Percentiles rank a stretch among this genome's conserved stretches.
Conservation (phyloP, 306 rosid genomes). For the Cucumis melo region DNA sequence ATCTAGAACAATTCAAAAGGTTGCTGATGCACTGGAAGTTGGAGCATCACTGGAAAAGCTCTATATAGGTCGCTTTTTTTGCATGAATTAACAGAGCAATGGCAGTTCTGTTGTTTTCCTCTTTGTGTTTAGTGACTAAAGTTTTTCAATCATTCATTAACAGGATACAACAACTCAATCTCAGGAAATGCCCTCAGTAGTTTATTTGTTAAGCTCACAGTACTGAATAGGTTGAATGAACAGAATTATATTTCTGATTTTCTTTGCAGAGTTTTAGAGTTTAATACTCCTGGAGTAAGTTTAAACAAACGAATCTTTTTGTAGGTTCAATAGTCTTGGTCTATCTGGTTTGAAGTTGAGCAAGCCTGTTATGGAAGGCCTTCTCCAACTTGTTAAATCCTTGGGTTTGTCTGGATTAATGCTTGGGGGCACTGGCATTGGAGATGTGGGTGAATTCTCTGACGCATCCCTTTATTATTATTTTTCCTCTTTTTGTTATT, state of each 20-base stretch:
- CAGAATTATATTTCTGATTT: not conserved
- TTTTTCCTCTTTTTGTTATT: not conserved
- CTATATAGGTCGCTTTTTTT: conserved; percentile 44
- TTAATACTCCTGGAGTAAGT: not conserved
- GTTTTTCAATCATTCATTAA: conserved; percentile 13
- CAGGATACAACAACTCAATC: conserved; percentile 71
- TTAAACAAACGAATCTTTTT: not conserved
- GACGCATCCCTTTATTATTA: not conserved
- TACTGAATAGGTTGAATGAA: conserved; percentile 48
- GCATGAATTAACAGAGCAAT: not conserved
- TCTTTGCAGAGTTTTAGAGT: not conserved
- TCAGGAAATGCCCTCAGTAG: conserved; percentile 46
- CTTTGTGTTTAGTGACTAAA: conserved; percentile 8
- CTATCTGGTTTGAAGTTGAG: conserved; percentile 70
- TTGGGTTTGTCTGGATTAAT: conserved; percentile 46
- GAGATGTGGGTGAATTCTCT: conserved; percentile 53
- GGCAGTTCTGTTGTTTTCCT: conserved; percentile 26
- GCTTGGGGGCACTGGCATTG: conserved; percentile 68
- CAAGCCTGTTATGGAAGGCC: conserved; percentile 60
- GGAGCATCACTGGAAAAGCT: conserved; percentile 56
- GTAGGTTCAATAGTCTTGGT: conserved; percentile 69
- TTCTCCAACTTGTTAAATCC: conserved; percentile 50
- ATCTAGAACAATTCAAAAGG: conserved; percentile 63
- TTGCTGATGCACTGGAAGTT: conserved; percentile 55
- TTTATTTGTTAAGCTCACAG: conserved; percentile 61